Evolutionary conservation across 345 rosid genomes (phyloP), one percentile per base, ranked within the genome.

Genomic region (Streptanthus diversifolius): DNA sequence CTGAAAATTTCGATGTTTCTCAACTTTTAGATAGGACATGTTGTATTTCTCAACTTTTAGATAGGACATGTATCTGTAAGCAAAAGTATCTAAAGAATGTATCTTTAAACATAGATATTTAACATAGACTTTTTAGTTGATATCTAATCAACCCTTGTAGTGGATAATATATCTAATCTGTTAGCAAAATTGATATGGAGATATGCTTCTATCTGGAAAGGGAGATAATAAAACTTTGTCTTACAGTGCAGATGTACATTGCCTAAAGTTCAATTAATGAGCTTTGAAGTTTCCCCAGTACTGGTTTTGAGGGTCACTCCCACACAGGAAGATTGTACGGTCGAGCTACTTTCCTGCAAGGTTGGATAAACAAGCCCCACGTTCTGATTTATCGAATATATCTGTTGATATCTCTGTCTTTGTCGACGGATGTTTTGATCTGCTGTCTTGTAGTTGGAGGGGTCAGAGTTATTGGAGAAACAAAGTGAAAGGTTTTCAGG

Each of bases 321-420:
- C 17, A 79, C 92, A 17, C 60, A 74, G 47, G 77, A 81, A 66
- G 81, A 83, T 72, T 91, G 97, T 80, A 83, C 77, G 30, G 89
- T 91, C 10, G 90, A 87, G 83, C 71, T 91, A 77, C 85, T 91
- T 64, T 87, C 89, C 74, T 91, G 93, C 80, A 87, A 86, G 97
- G 97, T 91, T 51, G 5, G 15, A 21, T 24, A 33, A 65, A 30
- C 17, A 59, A 44, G 43, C 18, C 17, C 8, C 47, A 5, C 1
- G 5, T 47, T 22, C 21, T 3, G 6, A 5, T 40, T 64, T 44
- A 8, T 33, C 10, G 8, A 41, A 12, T 39, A 14, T 7, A 33
- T n/a, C 19, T 48, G 3, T 48, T 27, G 60, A 65, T 56, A 29
- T 71, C 61, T 4, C 21, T 47, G 12, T 7, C 43, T n/a, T 3